phyloP scores from a whole-genome alignment of 129 eudicot species.

The Solidago caesia region DNA sequence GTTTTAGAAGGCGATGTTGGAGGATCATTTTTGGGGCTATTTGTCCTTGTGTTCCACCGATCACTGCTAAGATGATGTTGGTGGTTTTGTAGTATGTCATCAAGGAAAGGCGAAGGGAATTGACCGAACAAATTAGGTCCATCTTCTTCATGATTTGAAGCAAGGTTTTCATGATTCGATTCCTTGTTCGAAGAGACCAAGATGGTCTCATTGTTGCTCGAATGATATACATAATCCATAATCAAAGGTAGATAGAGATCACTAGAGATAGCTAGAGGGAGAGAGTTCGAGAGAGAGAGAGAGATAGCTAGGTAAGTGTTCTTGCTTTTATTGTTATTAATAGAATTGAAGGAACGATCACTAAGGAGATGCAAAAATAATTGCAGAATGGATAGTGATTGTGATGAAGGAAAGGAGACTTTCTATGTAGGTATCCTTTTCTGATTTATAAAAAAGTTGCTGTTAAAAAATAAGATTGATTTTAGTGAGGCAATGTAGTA shows the following conservation, averaged over 20 bases:
- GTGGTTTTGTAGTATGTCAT: conserved; percentile 31
- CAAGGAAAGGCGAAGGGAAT: conserved; percentile 38
- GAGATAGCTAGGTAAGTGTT: background rate
- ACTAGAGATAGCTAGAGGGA: background rate
- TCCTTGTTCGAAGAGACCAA: conserved; percentile 24
- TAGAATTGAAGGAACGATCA: conserved; percentile 5
- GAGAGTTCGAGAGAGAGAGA: background rate
- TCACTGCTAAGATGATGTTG: conserved; percentile 14
- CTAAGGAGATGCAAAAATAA: conserved; percentile 1
- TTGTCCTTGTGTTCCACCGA: background rate
- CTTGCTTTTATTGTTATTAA: conserved; percentile 1
- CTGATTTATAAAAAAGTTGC: background rate
- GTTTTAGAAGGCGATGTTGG: conserved; percentile 23
- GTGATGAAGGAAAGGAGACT: conserved; percentile 3
- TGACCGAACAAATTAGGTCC: conserved; percentile 23
- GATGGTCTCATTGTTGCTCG: conserved; percentile 23
- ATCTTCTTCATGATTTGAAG: conserved; percentile 34
- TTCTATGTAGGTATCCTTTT: background rate
- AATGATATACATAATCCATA: conserved; percentile 34
- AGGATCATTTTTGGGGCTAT: conserved; percentile 16
- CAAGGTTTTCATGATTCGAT: conserved; percentile 22
- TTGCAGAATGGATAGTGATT: conserved; percentile 1
- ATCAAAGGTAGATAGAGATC: background rate
- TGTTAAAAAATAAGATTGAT: background rate
- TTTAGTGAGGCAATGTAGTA: conserved; percentile 20